Base-by-base conservation (phyloP, 169 alveolate genomes). In the Amoebophrya sp. region DNA sequence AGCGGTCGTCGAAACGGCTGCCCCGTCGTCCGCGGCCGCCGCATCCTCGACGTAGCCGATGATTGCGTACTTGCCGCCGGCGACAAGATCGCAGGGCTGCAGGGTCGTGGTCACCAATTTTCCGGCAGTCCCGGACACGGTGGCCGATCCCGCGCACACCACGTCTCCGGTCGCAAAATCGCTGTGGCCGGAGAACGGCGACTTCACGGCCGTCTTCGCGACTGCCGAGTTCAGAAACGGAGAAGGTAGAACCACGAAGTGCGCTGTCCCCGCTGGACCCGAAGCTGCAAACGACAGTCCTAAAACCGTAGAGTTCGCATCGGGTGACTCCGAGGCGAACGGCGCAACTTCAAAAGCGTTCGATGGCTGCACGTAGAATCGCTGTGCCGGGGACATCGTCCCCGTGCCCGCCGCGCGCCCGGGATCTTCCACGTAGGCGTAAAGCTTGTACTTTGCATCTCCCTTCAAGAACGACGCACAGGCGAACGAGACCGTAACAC, bases 11-110 rank as follows among this genome's bases (percentile, higher is more conserved):
- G 66, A 47, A 7, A 47, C 66, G 29, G 29, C 29, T 7, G 66
- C 66, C 7, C 91, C 91, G 23, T 89, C 91, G 33, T 89, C 41
- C 23, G 77, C 77, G 39, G 55, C 91, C 35, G 41, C 35, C 1
- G 77, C 32, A 38, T 89, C 91, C 77, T 89, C 91, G 77, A 89
- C 41, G 77, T 89, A 89, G 53, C 35, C 91, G 77, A 89, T 25
- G 41, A 89, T 18, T 0, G 47, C 77, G 77, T 89, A 89, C 40
- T 40, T 0, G 7, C 66, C 55, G 29, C 38, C 39, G 66, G 66
- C 90, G 55, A 23, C 40, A 32, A 88, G 39, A 33, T 40, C 40
- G 33, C 90, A 88, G 55, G n/a, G 3, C 14, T 47, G n/a, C 40
- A 88, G 53, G 55, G 18, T 88, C 54, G 14, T 40, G 90, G 53